Conservation (phyloP, 2,329 filamentous ascomycete species). For the Corinectria fuckeliana region DNA sequence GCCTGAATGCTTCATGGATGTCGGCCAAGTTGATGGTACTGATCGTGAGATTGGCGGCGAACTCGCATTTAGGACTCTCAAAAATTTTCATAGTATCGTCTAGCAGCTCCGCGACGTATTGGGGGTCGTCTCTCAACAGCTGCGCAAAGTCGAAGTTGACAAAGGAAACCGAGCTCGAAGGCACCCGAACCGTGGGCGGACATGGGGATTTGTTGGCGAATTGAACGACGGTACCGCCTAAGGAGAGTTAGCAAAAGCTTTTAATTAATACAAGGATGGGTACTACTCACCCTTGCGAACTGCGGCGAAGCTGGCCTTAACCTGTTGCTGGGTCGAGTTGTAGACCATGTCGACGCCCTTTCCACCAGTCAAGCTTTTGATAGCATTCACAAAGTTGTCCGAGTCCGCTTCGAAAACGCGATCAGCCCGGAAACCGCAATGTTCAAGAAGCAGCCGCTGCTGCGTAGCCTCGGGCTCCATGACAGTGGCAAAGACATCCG, state of each 20-base stretch:
- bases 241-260: slow-evolving; percentile 13
- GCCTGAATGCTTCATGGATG: slow-evolving; percentile 37
- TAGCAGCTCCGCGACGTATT: slow-evolving; percentile 41
- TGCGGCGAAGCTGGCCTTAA: slow-evolving; percentile 43
- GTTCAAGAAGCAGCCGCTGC: slow-evolving; percentile 47
- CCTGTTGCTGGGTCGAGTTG: slow-evolving; percentile 49
- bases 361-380: slow-evolving; percentile 43
- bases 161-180: slow-evolving; percentile 34
- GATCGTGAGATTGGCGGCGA: neutral
- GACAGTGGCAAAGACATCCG: slow-evolving; percentile 52
- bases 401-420: slow-evolving; percentile 49
- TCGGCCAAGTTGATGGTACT: slow-evolving; percentile 28
- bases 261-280: slow-evolving; percentile 6
- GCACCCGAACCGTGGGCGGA: slow-evolving; percentile 19
- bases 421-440: slow-evolving; percentile 42
- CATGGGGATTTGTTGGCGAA: slow-evolving; percentile 35
- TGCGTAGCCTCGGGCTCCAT: slow-evolving; percentile 32
- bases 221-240: slow-evolving; percentile 45
- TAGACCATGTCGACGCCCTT: slow-evolving; percentile 53
- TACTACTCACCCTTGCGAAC: slow-evolving; percentile 44
- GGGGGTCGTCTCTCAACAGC: slow-evolving; percentile 42
- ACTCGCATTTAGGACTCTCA: neutral
- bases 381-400: slow-evolving; percentile 41
- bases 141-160: slow-evolving; percentile 44
- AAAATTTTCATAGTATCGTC: slow-evolving; percentile 14